These are phyloP conservation scores for Arthroderma sp. DNA, from an alignment of 2,329 filamentous ascomycete species.

Conservation along the genomic window DNA sequence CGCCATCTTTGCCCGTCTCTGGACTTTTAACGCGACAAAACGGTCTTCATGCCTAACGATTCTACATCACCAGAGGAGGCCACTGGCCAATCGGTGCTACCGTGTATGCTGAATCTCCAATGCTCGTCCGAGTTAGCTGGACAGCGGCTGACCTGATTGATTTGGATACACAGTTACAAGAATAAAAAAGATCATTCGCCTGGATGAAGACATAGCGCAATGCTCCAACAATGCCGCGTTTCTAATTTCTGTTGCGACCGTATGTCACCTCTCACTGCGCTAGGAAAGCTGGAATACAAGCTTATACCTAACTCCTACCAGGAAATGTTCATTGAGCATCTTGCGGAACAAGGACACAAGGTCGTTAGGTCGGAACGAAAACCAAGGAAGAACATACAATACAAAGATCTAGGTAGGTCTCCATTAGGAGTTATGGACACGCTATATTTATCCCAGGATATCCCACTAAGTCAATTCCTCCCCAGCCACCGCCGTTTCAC, in stretches of 20 bases:
- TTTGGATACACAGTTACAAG: conserved; percentile 54
- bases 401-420: conserved; percentile 69
- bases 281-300: background rate
- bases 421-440: background rate
- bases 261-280: conserved; percentile 26
- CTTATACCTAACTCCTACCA: conserved; percentile 21
- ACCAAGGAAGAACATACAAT: conserved; percentile 85
- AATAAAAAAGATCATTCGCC: conserved; percentile 87
- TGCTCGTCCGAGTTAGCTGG: background rate
- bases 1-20: too few species aligned
- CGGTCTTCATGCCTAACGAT: conserved; percentile 66
- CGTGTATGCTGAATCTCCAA: conserved; percentile 45
- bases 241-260: conserved; percentile 80
- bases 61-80: conserved; percentile 68
- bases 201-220: conserved; percentile 71
- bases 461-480: conserved; percentile 8
- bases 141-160: conserved; percentile 9
- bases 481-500: conserved; percentile 66
- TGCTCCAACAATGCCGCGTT: conserved; percentile 93
- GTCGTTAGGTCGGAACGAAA: conserved; percentile 86
- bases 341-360: conserved; percentile 71
- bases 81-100: conserved; percentile 72
- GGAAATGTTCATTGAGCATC: conserved; percentile 93
- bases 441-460: background rate
- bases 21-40: background rate